Base-by-base conservation (phyloP, 768 basidiomycete genomes). In the Leccinum olivaceopallidum region DNA sequence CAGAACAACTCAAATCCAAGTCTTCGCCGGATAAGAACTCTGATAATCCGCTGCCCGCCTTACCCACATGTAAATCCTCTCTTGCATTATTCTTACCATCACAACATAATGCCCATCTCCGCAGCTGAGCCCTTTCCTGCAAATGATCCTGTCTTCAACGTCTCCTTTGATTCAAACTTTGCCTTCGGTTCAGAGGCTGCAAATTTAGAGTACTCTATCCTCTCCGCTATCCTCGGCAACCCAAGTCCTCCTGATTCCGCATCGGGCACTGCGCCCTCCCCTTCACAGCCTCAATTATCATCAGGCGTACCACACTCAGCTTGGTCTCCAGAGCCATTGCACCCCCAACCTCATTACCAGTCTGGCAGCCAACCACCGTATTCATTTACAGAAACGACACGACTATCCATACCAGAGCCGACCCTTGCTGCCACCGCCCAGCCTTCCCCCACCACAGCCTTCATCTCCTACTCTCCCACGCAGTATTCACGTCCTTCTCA, bases 131-230 rank as follows among this genome's bases (percentile, higher is more conserved):
- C 83, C 0, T 84, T 83, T 69, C 78, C 83, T 57, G 74, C 75
- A 57, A 70, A 66, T 55, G 88, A 92, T 61, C 78, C 85, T 8
- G 77, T 92, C 62, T 85, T 88, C 71, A 79, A 83, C 62, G 73
- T 82, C 16, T 65, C 84, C 14, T 88, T 89, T 69, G 84, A 89
- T 71, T 79, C 88, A 54, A 78, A 78, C 67, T 82, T 75, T 73
- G 67, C 85, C 13, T 94, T 95, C 74, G 90, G 88, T 55, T 94
- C 92, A 50, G 92, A 95, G 72, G 93, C 92, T 9, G 94, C 94
- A 24, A 95, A 95, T 71, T 80, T 94, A 62, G 96, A 98, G 71
- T 98, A 97, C 75, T 93, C 93, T 53, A 96, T 97, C 65, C 85
- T 98, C 6, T 93, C 92, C 52, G 86, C 90, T 24, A 95, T 98